phyloP scores from a whole-genome alignment of 2,329 filamentous ascomycete genomes.

The Sclerotiophoma versabilis region DNA sequence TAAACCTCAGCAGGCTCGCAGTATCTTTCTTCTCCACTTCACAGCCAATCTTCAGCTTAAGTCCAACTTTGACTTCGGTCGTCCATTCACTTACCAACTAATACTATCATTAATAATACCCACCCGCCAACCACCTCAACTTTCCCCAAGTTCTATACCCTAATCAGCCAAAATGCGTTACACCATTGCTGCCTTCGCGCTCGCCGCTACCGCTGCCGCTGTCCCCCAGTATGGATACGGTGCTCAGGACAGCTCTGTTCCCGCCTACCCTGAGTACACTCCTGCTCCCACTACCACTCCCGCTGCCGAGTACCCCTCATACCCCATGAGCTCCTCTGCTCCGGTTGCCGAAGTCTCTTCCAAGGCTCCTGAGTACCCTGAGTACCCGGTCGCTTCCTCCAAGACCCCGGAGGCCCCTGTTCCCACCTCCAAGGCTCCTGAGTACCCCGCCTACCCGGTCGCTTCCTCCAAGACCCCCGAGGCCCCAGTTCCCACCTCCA shows the following conservation, averaged over 20 bases:
- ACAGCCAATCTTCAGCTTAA: conserved; percentile 49
- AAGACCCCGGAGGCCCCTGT: conserved; percentile 19
- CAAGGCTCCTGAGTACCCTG: conserved; percentile 20
- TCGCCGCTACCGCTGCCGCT: conserved; percentile 42
- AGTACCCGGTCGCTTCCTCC: conserved; percentile 4
- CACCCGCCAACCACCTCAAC: conserved; percentile 30
- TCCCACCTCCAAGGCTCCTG: conserved; percentile 14
- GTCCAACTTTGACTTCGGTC: conserved; percentile 50
- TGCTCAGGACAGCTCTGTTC: conserved; percentile 24
- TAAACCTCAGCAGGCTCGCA: conserved; percentile 37
- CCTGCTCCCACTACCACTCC: conserved; percentile 21
- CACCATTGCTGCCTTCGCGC: conserved; percentile 43
- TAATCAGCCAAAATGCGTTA: conserved; percentile 52
- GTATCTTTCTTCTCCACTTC: conserved; percentile 39
- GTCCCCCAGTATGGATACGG: conserved; percentile 41
- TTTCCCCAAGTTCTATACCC: conserved; percentile 38
- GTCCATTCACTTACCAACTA: conserved; percentile 52
- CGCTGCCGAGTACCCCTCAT: conserved; percentile 24
- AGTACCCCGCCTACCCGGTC: conserved; percentile 18
- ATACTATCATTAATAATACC: conserved; percentile 50
- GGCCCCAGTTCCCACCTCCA: conserved; percentile 8
- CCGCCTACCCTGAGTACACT: conserved; percentile 38
- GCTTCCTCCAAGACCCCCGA: conserved; percentile 9
- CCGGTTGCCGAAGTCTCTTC: conserved; percentile 10
- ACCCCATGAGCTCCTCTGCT: conserved; percentile 17